Evolutionary conservation across 225 moss, liverwort and hornwort genomes (phyloP).

Genomic region (Sphagnum contortum): DNA sequence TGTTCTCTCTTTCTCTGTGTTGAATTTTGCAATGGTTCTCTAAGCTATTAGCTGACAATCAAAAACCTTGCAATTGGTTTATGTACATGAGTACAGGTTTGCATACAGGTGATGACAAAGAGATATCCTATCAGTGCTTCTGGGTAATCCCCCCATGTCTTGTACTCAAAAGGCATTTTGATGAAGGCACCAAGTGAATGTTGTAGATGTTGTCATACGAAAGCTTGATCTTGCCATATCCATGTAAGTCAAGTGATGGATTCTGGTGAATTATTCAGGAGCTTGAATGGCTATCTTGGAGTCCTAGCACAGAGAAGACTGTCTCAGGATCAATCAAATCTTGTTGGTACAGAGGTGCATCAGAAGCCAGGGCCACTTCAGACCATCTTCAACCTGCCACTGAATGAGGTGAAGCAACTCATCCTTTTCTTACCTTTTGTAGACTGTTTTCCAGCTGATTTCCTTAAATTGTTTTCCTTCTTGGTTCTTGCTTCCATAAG

Average conservation of each 20-base stretch:
- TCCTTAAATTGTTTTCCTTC: too few relatives aligned
- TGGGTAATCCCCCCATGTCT: slow-evolving; percentile 26
- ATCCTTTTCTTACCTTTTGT: too few relatives aligned
- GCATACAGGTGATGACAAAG: slow-evolving; percentile 71
- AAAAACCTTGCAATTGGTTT: too few relatives aligned
- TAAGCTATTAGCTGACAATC: neutral
- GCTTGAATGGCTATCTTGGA: slow-evolving; percentile 53
- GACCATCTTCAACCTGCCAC: slow-evolving; percentile 64
- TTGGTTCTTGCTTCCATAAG: too few relatives aligned
- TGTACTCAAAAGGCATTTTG: too few relatives aligned
- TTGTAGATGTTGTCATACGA: too few relatives aligned
- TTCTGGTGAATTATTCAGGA: slow-evolving; percentile 17
- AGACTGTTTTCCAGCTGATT: too few relatives aligned
- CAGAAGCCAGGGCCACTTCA: slow-evolving; percentile 92
- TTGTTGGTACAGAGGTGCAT: slow-evolving; percentile 78
- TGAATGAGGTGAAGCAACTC: slow-evolving; percentile 53
- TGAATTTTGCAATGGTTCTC: neutral
- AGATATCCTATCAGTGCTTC: slow-evolving; percentile 55
- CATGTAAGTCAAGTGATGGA: too few relatives aligned
- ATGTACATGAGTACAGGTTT: slow-evolving; percentile 44
- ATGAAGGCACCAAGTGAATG: too few relatives aligned
- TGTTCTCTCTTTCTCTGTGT: neutral
- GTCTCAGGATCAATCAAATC: slow-evolving; percentile 27
- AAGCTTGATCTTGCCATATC: too few relatives aligned
- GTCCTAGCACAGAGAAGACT: slow-evolving; percentile 53